A percentile compares a stretch with the other conserved stretches of the same genome.
phyloP scores from a whole-genome alignment of 768 basidiomycete genomes.

The Lentinula sp. region DNA sequence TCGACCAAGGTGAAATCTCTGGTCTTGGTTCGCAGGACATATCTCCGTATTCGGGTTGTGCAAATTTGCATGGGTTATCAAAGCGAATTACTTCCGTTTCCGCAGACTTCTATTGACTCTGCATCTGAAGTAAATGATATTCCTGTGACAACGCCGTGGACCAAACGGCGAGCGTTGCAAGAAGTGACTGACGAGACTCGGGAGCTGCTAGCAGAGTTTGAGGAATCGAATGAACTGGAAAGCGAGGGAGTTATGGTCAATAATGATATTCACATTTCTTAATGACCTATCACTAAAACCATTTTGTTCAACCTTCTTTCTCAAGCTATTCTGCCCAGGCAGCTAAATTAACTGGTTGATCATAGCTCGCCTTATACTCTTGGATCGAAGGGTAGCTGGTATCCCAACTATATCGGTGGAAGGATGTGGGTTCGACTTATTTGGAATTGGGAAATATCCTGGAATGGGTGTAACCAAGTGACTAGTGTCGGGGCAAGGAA shows the following conservation, averaged over 20 bases:
- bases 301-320: too few species aligned
- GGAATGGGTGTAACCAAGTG: too few species aligned
- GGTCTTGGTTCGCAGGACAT: slow-evolving; percentile 50
- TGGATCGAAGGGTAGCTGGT: too few species aligned
- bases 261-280: slow-evolving; percentile 13
- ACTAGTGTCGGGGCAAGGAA: too few species aligned
- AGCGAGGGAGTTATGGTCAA: slow-evolving; percentile 25
- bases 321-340: too few species aligned
- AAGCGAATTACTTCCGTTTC: slow-evolving; percentile 41
- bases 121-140: slow-evolving; percentile 25
- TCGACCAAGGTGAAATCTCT: slow-evolving; percentile 43
- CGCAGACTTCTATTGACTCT: slow-evolving; percentile 9
- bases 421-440: too few species aligned
- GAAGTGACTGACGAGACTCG: slow-evolving; percentile 49
- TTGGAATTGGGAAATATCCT: too few species aligned
- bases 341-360: too few species aligned
- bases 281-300: neutral
- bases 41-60: slow-evolving; percentile 53
- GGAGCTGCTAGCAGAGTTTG: slow-evolving; percentile 57
- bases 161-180: slow-evolving; percentile 43
- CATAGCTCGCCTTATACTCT: too few species aligned
- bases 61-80: slow-evolving; percentile 63
- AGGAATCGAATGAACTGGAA: slow-evolving; percentile 23
- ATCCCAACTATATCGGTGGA: too few species aligned
- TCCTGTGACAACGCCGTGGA: slow-evolving; percentile 40